A percentile compares a stretch with the other conserved stretches of the same genome.
phyloP scores from a whole-genome alignment of 768 basidiomycete genomes.

The Mycena metata region DNA sequence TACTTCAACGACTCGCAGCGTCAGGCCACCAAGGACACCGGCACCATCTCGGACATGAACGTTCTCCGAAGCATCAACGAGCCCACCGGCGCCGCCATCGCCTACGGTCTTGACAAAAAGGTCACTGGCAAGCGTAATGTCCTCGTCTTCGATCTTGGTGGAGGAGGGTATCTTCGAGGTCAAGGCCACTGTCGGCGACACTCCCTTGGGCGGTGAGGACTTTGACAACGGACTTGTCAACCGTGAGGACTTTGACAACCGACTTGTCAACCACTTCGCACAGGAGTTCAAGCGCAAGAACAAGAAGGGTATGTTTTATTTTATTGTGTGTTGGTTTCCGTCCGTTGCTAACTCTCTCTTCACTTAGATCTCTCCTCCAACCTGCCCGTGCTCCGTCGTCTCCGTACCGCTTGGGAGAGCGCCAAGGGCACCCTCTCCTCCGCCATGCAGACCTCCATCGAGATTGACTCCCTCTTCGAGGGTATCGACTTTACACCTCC shows the following conservation, averaged over 20 bases:
- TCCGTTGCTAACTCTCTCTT: slow-evolving; percentile 29
- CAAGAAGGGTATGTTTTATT: slow-evolving; percentile 87
- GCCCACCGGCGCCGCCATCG: slow-evolving; percentile 97
- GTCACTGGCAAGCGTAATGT: slow-evolving; percentile 92
- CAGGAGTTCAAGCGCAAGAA: slow-evolving; percentile 98
- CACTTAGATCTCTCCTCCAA: slow-evolving; percentile 88
- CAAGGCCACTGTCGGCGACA: slow-evolving; percentile 98
- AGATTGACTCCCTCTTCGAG: slow-evolving; percentile 98
- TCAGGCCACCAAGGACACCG: slow-evolving; percentile 98
- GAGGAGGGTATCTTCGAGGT: slow-evolving; percentile 99
- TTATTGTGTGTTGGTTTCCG: background rate
- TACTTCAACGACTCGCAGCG: slow-evolving; percentile 99
- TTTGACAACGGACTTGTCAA: no score
- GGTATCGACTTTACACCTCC: slow-evolving; percentile 98
- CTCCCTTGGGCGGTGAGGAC: slow-evolving; percentile 98
- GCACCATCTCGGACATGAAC: slow-evolving; percentile 93
- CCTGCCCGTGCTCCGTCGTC: slow-evolving; percentile 95
- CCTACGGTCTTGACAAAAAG: slow-evolving; percentile 98
- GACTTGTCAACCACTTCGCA: slow-evolving; percentile 96
- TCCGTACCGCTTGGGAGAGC: slow-evolving; percentile 97
- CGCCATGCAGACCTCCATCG: slow-evolving; percentile 95
- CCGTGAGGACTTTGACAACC: slow-evolving; percentile 98
- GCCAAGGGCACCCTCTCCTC: slow-evolving; percentile 99
- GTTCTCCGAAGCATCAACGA: slow-evolving; percentile 99
- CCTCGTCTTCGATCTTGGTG: slow-evolving; percentile 97